Conservation (phyloP, 192 early-diverging fungal genomes). For the Coemansia sp. region DNA sequence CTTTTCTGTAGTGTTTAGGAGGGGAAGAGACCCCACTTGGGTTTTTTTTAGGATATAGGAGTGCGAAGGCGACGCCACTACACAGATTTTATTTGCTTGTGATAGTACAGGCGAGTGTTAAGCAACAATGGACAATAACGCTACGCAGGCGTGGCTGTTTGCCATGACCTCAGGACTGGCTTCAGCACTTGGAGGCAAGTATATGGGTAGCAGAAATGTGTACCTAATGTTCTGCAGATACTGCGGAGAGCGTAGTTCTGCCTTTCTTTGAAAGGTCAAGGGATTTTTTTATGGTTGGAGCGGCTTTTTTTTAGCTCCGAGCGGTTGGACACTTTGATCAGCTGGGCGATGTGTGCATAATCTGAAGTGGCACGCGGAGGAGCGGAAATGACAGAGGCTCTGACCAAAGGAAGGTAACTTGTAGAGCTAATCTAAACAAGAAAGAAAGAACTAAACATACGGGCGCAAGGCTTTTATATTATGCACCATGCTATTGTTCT, state of each 20-base stretch:
- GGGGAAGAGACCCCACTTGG: too few relatives aligned
- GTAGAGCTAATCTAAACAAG: neutral
- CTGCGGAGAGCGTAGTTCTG: too few relatives aligned
- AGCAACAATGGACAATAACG: constrained; percentile 13
- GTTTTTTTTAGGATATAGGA: too few relatives aligned
- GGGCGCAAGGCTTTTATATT: too few relatives aligned
- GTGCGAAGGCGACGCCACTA: neutral
- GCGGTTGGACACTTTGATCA: too few relatives aligned
- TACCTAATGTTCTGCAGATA: too few relatives aligned
- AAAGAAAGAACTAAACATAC: neutral
- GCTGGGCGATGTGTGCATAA: too few relatives aligned
- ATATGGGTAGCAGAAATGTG: neutral
- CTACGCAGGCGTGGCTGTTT: constrained; percentile 39
- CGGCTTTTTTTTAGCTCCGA: too few relatives aligned
- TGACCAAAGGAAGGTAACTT: neutral
- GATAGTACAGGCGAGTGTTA: neutral
- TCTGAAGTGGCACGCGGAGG: neutral
- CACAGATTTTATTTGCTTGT: constrained; percentile 1
- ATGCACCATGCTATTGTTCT: neutral
- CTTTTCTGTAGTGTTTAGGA: too few relatives aligned
- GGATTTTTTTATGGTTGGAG: neutral
- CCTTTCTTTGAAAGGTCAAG: too few relatives aligned
- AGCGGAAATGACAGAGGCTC: neutral
- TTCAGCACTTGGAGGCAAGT: constrained; percentile 43
- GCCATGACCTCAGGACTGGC: constrained; percentile 47